A percentile compares a stretch with the other conserved stretches of the same genome.
Conservation (phyloP, 352 stramenopile genomes). For the Phytophthora rubi region DNA sequence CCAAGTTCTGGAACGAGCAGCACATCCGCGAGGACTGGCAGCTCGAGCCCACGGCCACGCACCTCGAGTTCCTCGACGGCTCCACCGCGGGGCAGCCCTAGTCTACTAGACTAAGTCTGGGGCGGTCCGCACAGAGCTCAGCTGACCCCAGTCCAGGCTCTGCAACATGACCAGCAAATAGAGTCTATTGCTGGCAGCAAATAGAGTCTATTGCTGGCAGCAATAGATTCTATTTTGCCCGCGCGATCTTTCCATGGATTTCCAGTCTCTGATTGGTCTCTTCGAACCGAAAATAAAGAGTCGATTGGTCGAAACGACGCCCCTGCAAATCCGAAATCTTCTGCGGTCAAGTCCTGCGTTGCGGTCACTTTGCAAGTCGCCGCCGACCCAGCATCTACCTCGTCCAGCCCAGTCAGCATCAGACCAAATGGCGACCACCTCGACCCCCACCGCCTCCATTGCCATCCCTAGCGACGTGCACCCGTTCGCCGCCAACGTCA, state of each 20-base stretch:
- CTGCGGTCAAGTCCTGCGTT: constrained; percentile 5
- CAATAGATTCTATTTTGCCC: constrained; percentile 2
- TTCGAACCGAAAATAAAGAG: no score
- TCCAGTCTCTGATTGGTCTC: constrained; percentile 25
- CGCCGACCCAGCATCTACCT: neutral
- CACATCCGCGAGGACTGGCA: constrained; percentile 78
- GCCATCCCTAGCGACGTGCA: constrained; percentile 28
- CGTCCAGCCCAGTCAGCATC: neutral
- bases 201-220: neutral
- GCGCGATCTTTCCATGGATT: constrained; percentile 41
- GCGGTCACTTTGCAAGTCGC: constrained; percentile 26
- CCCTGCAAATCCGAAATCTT: constrained; percentile 17
- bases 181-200: neutral
- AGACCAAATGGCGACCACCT: constrained; percentile 15
- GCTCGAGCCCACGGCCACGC: constrained; percentile 51
- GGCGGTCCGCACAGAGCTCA: neutral
- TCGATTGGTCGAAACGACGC: constrained; percentile 18
- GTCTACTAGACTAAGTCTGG: no score
- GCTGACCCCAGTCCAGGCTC: neutral
- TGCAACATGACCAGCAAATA: constrained; percentile 1
- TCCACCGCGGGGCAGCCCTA: constrained; percentile 68
- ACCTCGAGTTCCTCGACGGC: constrained; percentile 78
- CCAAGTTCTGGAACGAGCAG: constrained; percentile 88
- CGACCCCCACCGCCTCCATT: constrained; percentile 27
- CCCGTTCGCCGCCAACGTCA: constrained; percentile 20